A percentile compares a stretch with the other conserved stretches of the same genome.
phyloP scores from a whole-genome alignment of 148 eudicot genomes.

The Nyssa sinensis region DNA sequence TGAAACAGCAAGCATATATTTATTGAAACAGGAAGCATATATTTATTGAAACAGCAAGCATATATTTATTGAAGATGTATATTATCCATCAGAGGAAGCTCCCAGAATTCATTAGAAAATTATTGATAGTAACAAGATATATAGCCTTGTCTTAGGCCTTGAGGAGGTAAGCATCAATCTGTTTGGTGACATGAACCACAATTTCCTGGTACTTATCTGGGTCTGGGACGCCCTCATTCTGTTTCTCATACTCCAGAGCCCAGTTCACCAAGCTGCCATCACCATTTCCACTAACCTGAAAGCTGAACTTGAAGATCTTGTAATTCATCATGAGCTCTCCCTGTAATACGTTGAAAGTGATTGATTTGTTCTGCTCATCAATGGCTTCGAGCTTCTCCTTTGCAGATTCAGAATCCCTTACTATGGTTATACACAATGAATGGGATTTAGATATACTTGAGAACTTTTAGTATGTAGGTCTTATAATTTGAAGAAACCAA shows the following conservation, averaged over 20 bases:
- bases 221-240: slow-evolving; percentile 13
- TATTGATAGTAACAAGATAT: too few species aligned
- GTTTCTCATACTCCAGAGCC: slow-evolving; percentile 33
- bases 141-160: neutral
- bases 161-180: slow-evolving; percentile 25
- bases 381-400: slow-evolving; percentile 23
- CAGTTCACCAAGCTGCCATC: slow-evolving; percentile 24
- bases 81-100: neutral
- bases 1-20: too few species aligned
- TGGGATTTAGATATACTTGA: too few species aligned
- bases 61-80: too few species aligned
- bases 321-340: slow-evolving; percentile 25
- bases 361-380: slow-evolving; percentile 23
- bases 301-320: slow-evolving; percentile 19
- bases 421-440: neutral
- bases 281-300: slow-evolving; percentile 11
- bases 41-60: too few species aligned
- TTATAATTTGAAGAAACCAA: too few species aligned
- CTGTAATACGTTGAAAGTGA: slow-evolving; percentile 14
- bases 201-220: slow-evolving; percentile 23
- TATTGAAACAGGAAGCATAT: too few species aligned
- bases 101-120: neutral
- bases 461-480: neutral
- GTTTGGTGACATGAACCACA: slow-evolving; percentile 13
- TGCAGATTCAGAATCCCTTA: neutral